phyloP scores from a whole-genome alignment of 176 grass and related monocot species.

The Musa acuminata region DNA sequence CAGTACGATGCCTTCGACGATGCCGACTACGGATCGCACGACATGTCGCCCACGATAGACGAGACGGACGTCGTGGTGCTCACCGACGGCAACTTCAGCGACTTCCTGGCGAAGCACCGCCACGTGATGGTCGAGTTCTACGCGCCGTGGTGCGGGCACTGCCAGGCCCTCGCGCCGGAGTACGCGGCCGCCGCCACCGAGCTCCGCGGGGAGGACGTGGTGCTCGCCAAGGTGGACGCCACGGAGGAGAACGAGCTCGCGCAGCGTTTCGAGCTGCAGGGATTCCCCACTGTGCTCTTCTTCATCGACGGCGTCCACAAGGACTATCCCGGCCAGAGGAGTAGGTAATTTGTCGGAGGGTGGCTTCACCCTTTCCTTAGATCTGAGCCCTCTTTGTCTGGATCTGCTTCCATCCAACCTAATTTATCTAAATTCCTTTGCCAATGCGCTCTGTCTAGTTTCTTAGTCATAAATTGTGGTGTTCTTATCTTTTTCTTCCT shows the following conservation, averaged over 20 bases:
- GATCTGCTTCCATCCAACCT: neutral
- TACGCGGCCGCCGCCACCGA: slow-evolving; percentile 59
- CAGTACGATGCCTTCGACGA: slow-evolving; percentile 5
- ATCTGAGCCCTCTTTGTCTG: slow-evolving; percentile 3
- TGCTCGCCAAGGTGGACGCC: slow-evolving; percentile 82
- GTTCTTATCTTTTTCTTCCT: neutral
- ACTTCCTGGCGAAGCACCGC: slow-evolving; percentile 37
- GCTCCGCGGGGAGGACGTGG: slow-evolving; percentile 35
- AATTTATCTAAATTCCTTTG: neutral
- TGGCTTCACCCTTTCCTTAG: neutral
- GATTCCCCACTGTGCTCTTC: slow-evolving; percentile 77
- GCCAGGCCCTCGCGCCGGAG: slow-evolving; percentile 67
- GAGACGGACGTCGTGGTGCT: slow-evolving; percentile 65
- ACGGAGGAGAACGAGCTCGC: slow-evolving; percentile 78
- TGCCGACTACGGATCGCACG: neutral
- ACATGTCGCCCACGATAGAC: slow-evolving; percentile 27
- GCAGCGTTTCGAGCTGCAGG: slow-evolving; percentile 62
- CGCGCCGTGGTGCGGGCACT: slow-evolving; percentile 91
- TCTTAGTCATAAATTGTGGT: neutral
- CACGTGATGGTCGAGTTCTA: slow-evolving; percentile 97
- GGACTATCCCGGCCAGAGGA: slow-evolving; percentile 54
- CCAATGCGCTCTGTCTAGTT: neutral
- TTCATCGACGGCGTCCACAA: slow-evolving; percentile 81
- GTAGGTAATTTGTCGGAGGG: slow-evolving; percentile 21
- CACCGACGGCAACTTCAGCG: slow-evolving; percentile 62